Conservation (phyloP, 208 protist genomes). For the Trichomonas vaginalis region DNA sequence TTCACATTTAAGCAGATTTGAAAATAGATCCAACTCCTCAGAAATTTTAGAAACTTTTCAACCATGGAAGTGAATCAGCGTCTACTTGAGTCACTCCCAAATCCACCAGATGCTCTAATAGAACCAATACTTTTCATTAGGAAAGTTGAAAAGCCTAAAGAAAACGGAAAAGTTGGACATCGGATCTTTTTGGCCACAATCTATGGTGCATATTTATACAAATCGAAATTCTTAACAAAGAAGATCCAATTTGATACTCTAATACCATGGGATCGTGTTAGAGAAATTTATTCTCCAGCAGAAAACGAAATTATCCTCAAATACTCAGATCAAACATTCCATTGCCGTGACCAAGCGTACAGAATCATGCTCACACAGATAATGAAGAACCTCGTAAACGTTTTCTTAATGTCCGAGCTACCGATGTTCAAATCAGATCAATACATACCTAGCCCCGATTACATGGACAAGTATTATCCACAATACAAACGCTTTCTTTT, state of each 20-base stretch:
- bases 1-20: too few species aligned
- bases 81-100: background rate
- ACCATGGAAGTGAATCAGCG: background rate
- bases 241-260: background rate
- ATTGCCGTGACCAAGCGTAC: background rate
- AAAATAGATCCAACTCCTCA: too few species aligned
- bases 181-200: background rate
- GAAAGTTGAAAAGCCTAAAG: background rate
- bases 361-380: background rate
- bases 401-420: background rate
- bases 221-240: background rate
- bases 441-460: background rate
- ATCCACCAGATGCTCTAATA: background rate
- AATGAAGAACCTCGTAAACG: background rate
- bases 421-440: background rate
- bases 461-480: background rate
- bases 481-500: background rate
- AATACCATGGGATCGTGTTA: background rate
- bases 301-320: background rate
- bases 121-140: background rate
- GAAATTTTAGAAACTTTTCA: background rate
- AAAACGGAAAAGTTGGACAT: background rate
- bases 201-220: background rate
- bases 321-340: background rate
- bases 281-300: background rate